Percentiles rank a stretch among this genome's conserved stretches.
These are phyloP conservation scores for Lineolata rhizophorae DNA, from an alignment of 495 filamentous ascomycete species.

Conservation along the genomic window DNA sequence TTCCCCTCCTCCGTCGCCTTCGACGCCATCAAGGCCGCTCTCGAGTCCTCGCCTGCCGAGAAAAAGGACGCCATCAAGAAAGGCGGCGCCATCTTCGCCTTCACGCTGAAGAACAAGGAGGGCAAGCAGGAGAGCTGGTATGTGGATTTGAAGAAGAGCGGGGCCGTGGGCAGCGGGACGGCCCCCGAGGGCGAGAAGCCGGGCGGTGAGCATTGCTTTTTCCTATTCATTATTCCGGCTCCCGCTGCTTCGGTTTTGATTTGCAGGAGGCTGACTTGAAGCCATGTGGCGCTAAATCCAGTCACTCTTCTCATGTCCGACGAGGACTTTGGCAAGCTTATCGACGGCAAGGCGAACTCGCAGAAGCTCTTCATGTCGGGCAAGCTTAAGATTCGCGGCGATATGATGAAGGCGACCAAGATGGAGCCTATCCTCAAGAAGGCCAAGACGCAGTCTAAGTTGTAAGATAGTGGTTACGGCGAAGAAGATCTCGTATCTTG, in stretches of 20 bases:
- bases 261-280: background rate
- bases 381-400: slow-evolving; percentile 93
- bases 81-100: slow-evolving; percentile 72
- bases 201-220: slow-evolving; percentile 36
- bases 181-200: slow-evolving; percentile 49
- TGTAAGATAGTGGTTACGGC: slow-evolving; percentile 31
- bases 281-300: slow-evolving; percentile 19
- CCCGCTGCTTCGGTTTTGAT: background rate
- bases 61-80: slow-evolving; percentile 74
- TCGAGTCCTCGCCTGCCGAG: slow-evolving; percentile 45
- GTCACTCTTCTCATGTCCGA: slow-evolving; percentile 74
- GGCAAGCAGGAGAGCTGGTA: slow-evolving; percentile 71
- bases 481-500: no score
- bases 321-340: slow-evolving; percentile 61
- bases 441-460: slow-evolving; percentile 66
- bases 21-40: slow-evolving; percentile 60
- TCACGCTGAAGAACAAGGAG: slow-evolving; percentile 70
- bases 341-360: slow-evolving; percentile 76
- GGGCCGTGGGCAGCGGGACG: slow-evolving; percentile 54
- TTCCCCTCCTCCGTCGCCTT: slow-evolving; percentile 87
- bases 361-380: slow-evolving; percentile 92
- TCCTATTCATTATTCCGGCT: no score
- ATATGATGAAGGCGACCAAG: slow-evolving; percentile 98
- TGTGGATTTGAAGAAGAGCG: slow-evolving; percentile 86
- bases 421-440: slow-evolving; percentile 86